Evolutionary conservation across 345 rosid species (phyloP).

Genomic region (Luvunga scandens): DNA sequence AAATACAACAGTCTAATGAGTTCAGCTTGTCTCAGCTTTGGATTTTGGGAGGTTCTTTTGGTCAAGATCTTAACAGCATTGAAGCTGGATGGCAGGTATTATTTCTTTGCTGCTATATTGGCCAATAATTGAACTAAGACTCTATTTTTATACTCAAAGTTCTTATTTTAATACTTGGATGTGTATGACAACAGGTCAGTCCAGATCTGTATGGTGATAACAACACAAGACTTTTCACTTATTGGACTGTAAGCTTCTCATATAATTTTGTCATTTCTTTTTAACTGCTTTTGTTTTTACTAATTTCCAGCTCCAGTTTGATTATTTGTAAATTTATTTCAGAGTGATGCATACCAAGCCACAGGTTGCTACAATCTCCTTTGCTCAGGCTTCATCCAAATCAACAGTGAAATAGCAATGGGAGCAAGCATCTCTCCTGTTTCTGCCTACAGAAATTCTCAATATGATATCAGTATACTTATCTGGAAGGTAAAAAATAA

Average conservation of each 20-base stretch:
- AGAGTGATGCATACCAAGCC: conserved; percentile 99
- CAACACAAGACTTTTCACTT: conserved; percentile 97
- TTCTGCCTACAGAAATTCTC: conserved; percentile 76
- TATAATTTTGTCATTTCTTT: conserved; percentile 4
- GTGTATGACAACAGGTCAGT: conserved; percentile 61
- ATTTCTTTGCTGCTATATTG: conserved; percentile 5
- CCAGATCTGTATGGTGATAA: conserved; percentile 99
- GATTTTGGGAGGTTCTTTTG: conserved; percentile 96
- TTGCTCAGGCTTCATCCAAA: conserved; percentile 94
- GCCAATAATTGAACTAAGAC: conserved; percentile 14
- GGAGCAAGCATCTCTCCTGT: conserved; percentile 97
- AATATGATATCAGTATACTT: conserved; percentile 94
- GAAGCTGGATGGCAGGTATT: conserved; percentile 99
- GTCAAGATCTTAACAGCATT: conserved; percentile 96
- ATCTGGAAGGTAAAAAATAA: conserved; percentile 78
- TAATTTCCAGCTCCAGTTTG: background rate
- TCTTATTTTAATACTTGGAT: conserved; percentile 10
- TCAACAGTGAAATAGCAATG: conserved; percentile 91
- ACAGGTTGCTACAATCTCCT: conserved; percentile 98
- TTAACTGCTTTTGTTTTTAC: background rate
- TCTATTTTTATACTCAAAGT: background rate
- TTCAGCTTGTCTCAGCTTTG: conserved; percentile 97
- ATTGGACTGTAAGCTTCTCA: conserved; percentile 86
- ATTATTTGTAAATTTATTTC: conserved; percentile 13
- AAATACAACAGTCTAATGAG: conserved; percentile 89